Evolutionary conservation across 331 rosid genomes (phyloP).

Genomic region (Telfairia occidentalis): DNA sequence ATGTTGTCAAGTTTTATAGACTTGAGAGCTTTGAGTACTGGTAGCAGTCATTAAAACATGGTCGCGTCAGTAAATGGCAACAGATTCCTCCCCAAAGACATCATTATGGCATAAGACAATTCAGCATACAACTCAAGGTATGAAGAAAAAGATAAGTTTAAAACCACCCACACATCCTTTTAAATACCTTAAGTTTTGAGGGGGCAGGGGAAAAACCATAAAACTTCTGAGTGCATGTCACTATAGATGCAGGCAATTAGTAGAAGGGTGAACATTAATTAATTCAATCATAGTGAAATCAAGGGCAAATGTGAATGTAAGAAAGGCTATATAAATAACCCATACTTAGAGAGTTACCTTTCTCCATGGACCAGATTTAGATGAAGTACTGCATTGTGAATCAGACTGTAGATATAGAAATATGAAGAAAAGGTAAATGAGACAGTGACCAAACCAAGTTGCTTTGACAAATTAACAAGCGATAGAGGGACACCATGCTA

Average conservation of each 20-base stretch:
- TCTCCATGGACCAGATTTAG: constrained; percentile 90
- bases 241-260: background rate
- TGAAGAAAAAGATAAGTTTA: background rate
- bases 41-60: background rate
- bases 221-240: background rate
- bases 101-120: background rate
- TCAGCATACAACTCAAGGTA: background rate
- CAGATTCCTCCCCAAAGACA: background rate
- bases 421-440: constrained; percentile 14
- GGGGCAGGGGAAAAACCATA: background rate
- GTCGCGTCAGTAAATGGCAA: background rate
- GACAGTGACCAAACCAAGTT: constrained; percentile 12
- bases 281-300: background rate
- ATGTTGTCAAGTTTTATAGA: background rate
- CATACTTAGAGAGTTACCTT: constrained; percentile 35
- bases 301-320: background rate
- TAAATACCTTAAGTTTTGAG: too few relatives aligned
- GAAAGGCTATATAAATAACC: constrained; percentile 1
- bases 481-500: constrained; percentile 17
- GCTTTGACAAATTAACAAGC: constrained; percentile 16
- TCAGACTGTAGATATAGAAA: constrained; percentile 48
- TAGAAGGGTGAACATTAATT: background rate
- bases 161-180: background rate
- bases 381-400: constrained; percentile 41
- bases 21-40: background rate